phyloP scores from a whole-genome alignment of 73 alveolate genomes.

The Tetrahymena elliotti region DNA sequence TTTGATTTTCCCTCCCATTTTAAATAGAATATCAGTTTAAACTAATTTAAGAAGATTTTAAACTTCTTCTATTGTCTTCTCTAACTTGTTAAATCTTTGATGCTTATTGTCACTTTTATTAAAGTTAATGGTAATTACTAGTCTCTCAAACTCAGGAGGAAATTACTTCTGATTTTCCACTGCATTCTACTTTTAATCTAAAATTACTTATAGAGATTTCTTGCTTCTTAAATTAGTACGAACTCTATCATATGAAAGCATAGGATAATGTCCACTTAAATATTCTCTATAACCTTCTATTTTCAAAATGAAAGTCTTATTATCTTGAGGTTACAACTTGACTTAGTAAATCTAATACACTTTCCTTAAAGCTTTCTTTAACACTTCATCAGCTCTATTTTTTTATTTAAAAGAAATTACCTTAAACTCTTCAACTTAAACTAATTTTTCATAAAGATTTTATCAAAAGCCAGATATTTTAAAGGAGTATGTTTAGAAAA shows the following conservation, averaged over 20 bases:
- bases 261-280: conserved; percentile 71
- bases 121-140: neutral
- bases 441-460: no score
- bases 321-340: conserved; percentile 32
- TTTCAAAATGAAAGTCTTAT: conserved; percentile 53
- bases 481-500: no score
- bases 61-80: neutral
- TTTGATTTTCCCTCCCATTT: neutral
- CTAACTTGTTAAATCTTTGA: neutral
- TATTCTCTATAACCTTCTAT: conserved; percentile 80
- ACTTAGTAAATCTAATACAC: conserved; percentile 14
- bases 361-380: conserved; percentile 55
- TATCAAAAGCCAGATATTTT: no score
- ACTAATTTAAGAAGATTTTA: neutral
- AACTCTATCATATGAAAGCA: conserved; percentile 75
- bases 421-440: no score
- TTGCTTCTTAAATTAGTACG: conserved; percentile 47
- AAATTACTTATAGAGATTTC: neutral
- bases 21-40: neutral
- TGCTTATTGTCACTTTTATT: neutral
- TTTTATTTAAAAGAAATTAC: neutral
- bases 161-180: neutral
- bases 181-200: neutral
- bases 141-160: neutral
- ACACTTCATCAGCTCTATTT: conserved; percentile 58